Conservation (phyloP, 768 basidiomycete genomes). For the Termitomyces bulborhizus region DNA sequence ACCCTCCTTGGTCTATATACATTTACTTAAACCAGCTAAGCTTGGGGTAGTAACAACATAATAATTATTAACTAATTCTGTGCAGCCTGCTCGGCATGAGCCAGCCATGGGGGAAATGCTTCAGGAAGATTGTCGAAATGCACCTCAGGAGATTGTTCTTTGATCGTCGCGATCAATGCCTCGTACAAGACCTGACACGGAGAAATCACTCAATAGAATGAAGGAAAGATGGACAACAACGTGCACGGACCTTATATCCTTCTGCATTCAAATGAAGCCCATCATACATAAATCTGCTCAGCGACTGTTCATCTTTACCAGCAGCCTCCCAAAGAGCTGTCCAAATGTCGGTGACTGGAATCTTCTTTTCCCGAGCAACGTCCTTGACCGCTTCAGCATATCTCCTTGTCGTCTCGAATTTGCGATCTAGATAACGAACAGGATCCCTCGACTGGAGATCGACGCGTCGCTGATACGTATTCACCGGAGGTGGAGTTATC, state of each 20-base stretch:
- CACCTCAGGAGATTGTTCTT: slow-evolving; percentile 57
- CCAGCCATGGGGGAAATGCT: slow-evolving; percentile 51
- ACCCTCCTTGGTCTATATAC: background rate
- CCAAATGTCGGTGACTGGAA: slow-evolving; percentile 75
- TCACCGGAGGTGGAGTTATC: slow-evolving; percentile 82
- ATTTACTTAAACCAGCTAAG: background rate
- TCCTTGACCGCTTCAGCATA: slow-evolving; percentile 71
- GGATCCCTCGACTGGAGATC: slow-evolving; percentile 46
- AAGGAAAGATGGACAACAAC: background rate
- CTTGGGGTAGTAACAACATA: background rate
- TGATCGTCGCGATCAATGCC: slow-evolving; percentile 51
- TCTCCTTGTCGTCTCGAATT: slow-evolving; percentile 50
- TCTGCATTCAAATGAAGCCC: slow-evolving; percentile 75
- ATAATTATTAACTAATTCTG: background rate
- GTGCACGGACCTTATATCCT: slow-evolving; percentile 61
- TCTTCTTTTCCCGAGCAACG: slow-evolving; percentile 46
- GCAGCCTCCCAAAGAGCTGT: slow-evolving; percentile 65
- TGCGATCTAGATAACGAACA: slow-evolving; percentile 49
- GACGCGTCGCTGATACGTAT: slow-evolving; percentile 48
- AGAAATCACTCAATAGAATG: background rate
- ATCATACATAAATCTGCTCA: slow-evolving; percentile 55
- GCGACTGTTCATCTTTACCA: slow-evolving; percentile 48
- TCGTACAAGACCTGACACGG: slow-evolving; percentile 57
- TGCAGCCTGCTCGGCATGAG: background rate
- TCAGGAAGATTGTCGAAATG: slow-evolving; percentile 54